These are phyloP conservation scores for Hypoxylon trugodes DNA, from an alignment of 495 filamentous ascomycete species.

Conservation along the genomic window DNA sequence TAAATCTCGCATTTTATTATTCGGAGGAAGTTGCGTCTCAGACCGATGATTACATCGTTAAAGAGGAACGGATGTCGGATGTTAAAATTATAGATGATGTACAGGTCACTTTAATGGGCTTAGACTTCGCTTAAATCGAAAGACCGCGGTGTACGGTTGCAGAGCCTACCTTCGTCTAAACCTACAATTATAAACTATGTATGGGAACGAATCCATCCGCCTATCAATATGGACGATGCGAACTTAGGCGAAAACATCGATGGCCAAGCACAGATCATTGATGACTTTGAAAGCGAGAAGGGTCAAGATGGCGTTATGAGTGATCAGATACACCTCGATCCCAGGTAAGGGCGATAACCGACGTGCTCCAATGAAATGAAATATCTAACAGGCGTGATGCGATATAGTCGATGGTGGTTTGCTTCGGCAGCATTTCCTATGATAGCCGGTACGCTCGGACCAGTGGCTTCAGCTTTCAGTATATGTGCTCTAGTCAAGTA, in stretches of 20 bases:
- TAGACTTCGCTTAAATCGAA: no score
- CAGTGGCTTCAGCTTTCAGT: constrained; percentile 80
- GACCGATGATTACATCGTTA: no score
- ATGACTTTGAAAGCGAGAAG: constrained; percentile 44
- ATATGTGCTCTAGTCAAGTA: constrained; percentile 77
- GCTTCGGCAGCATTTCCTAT: constrained; percentile 83
- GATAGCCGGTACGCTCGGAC: constrained; percentile 83
- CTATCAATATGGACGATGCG: constrained; percentile 66
- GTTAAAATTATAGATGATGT: no score
- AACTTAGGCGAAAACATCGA: constrained; percentile 63
- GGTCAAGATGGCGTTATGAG: constrained; percentile 43
- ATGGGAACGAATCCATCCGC: background rate
- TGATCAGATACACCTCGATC: constrained; percentile 59
- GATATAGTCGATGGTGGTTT: constrained; percentile 80
- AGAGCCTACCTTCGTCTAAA: no score
- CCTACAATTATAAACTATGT: background rate
- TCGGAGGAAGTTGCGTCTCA: no score
- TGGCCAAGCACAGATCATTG: constrained; percentile 57
- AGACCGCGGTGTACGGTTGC: no score
- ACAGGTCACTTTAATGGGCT: no score
- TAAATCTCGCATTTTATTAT: background rate
- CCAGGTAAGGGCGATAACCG: constrained; percentile 51
- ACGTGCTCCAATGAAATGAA: background rate
- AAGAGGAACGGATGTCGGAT: no score
- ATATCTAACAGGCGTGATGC: background rate